A percentile compares a stretch with the other conserved stretches of the same genome.
These are phyloP conservation scores for Coprinopsis strossmayeri DNA, from an alignment of 768 basidiomycete genomes.

Conservation along the genomic window DNA sequence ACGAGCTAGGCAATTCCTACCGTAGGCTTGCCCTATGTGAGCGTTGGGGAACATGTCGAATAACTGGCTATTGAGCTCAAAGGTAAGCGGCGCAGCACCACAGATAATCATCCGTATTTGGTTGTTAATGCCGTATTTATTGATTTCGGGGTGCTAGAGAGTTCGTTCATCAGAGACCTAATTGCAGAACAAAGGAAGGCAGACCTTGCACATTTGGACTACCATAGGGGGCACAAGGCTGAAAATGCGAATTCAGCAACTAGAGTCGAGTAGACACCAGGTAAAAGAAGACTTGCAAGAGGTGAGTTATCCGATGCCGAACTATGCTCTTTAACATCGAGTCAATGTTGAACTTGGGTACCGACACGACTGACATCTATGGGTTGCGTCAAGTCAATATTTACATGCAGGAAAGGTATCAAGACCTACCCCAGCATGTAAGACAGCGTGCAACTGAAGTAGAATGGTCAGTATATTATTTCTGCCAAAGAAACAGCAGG, in stretches of 20 bases:
- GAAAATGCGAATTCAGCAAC: not conserved
- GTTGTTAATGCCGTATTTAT: conserved; percentile 40
- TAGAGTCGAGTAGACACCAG: not conserved
- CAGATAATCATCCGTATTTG: conserved; percentile 42
- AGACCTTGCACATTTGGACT: conserved; percentile 51
- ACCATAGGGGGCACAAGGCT: conserved; percentile 55
- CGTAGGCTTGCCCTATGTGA: conserved; percentile 54
- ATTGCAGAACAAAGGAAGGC: not conserved
- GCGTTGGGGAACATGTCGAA: conserved; percentile 44
- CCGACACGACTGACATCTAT: conserved; percentile 48
- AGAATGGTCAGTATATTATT: conserved; percentile 1
- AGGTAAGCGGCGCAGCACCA: conserved; percentile 54
- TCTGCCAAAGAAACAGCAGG: not conserved
- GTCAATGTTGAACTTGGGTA: conserved; percentile 57
- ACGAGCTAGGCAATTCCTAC: conserved; percentile 19
- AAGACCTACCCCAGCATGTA: conserved; percentile 46
- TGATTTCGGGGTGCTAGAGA: conserved; percentile 42
- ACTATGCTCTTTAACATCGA: conserved; percentile 58
- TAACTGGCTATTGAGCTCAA: conserved; percentile 44
- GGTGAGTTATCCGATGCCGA: conserved; percentile 48
- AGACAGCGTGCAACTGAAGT: conserved; percentile 44
- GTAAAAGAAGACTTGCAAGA: conserved; percentile 31
- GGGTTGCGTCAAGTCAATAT: not conserved
- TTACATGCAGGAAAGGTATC: not conserved
- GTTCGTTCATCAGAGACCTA: not conserved